Base-by-base conservation (phyloP, 371 early-diverging fungal species). In the Mucor velutinosus region DNA sequence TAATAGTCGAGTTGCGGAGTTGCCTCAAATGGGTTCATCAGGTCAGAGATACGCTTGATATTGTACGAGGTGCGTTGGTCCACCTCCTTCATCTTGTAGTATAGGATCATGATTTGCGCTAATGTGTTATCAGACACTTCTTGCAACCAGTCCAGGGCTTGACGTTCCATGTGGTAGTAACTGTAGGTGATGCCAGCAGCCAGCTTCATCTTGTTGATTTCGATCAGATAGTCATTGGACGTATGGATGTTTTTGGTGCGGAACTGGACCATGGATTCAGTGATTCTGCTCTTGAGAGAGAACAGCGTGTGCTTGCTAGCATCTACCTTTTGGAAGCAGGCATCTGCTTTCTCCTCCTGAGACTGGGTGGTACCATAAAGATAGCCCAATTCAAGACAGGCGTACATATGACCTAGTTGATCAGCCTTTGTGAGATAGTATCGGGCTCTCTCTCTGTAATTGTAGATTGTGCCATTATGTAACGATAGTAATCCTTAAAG, bases 161-260 rank as follows among this genome's bases (percentile, higher is more conserved):
- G 73, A 17, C 62, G 68, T 10, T 68, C 69, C 69, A 72, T 51
- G 47, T 68, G 49, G 37, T 67, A 68, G 6, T 68, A 61, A 23
- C 69, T 68, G 27, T 72, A 72, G 4, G 69, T 72, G 15, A 72
- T 65, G 23, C 65, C 69, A 33, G 73, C 73, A 27, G 73, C 73
- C 30, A 72, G 25, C 19, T 65, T 67, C 69, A 68, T 72, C 27
- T 62, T 57, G 25, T 43, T 41, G 30, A 72, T 57, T 12, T 72
- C 73, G 4, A 23, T 25, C n/a, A 58, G 55, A 58, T 65, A 70
- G 11, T 70, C 65, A 7, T 65, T 53, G 12, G 30, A 17, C 8
- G 63, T 60, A 4, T 39, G 56, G 11, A 70, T 65, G 4, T 47
- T 53, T 3, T 61, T 21, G 12, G 33, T 15, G 25, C 71, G 71